Base-by-base conservation (phyloP, 805 yeast species). In the Torulaspora franciscae region DNA sequence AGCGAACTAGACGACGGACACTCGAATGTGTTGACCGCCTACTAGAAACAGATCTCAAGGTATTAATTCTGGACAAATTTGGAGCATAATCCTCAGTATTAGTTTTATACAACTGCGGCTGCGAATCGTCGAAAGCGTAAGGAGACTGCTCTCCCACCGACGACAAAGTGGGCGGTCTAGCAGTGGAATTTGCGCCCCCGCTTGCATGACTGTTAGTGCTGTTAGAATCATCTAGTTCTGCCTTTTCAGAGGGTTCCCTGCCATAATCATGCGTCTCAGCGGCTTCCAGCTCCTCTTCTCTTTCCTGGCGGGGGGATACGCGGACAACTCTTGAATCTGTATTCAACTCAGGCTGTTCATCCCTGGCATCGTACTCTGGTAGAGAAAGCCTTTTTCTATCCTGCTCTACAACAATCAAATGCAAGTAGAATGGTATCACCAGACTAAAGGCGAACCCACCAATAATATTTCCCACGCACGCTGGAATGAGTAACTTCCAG, bases 251-350 rank as follows among this genome's bases (percentile, higher is more conserved):
- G 22, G 26, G 23, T 25, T 42, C 54, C 15, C 46, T 56, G 13
- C 27, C 51, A 22, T 13, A 28, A 22, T 43, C 46, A 42, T 29
- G 37, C 8, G 36, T 40, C 33, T 42, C 41, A 8, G 11, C 33
- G 13, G 37, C 43, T 25, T 43, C 41, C 14, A 36, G 29, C 27
- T 43, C 48, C 7, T 47, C 50, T 11, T 36, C 39, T 17, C 28
- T 32, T 27, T 48, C 46, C 22, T 50, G 48, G 6, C 22, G 24
- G 0, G 66, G 47, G 30, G 66, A 49, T 7, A 74, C 68, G 47
- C 85, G 73, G 2, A 85, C 84, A 8, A 85, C 91, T 67, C 93
- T 75, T 4, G 91, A 83, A 61, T 85, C 95, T 69, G 77, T 73
- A 55, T 80, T 81, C 48, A 83, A 65, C 55, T 83, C 85, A 3